Evolutionary conservation across 768 basidiomycete genomes (phyloP).

Genomic region (Termitomyces sp.): DNA sequence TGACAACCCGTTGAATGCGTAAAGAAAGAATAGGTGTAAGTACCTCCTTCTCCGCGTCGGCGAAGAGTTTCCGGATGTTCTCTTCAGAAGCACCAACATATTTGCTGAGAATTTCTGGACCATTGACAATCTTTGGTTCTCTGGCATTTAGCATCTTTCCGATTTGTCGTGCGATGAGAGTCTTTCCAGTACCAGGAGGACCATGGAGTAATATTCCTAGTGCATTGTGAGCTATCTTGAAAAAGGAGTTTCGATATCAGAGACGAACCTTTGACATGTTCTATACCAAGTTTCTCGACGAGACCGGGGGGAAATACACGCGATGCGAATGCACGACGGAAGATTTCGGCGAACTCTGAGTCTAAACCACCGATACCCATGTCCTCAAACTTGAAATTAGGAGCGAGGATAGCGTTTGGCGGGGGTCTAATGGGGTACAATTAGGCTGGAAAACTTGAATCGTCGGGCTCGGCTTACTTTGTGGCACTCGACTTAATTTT

Average conservation of each 20-base stretch:
- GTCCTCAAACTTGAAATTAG: conserved; percentile 99
- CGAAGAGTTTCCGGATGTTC: conserved; percentile 95
- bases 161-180: conserved; percentile 95
- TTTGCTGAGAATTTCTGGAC: conserved; percentile 96
- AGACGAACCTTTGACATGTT: conserved; percentile 87
- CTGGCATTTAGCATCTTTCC: conserved; percentile 98
- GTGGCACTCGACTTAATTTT: conserved; percentile 91
- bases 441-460: not conserved
- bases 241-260: conserved; percentile 8
- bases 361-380: conserved; percentile 99
- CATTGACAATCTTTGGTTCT: conserved; percentile 98
- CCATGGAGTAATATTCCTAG: conserved; percentile 91
- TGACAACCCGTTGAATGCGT: not conserved
- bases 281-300: conserved; percentile 96
- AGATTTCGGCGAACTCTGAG: conserved; percentile 91
- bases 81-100: conserved; percentile 97
- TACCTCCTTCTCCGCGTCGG: conserved; percentile 97
- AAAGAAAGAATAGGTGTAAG: not conserved
- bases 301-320: conserved; percentile 97
- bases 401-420: conserved; percentile 91
- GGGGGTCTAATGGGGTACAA: conserved; percentile 52
- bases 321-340: conserved; percentile 96
- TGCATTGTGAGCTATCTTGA: not conserved
- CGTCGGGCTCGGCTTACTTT: conserved; percentile 49
- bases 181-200: conserved; percentile 98